Base-by-base conservation (phyloP, 441 rosid species). In the Adansonia rubrostipa region DNA sequence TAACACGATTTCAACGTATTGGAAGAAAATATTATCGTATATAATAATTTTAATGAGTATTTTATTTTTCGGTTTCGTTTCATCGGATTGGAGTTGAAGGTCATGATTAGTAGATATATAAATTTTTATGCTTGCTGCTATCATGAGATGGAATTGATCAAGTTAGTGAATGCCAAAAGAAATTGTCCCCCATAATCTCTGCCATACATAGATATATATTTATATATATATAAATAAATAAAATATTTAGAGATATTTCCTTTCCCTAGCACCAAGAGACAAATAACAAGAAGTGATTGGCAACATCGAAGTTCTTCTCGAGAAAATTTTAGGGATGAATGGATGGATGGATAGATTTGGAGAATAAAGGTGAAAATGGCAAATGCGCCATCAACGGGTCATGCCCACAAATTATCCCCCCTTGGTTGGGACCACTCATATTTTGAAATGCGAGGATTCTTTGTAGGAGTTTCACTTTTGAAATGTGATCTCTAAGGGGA, bases 381-480 rank as follows among this genome's bases (percentile, higher is more conserved):
- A 61, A 74, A 62, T 62, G 77, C 60, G 69, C 60, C 77, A 74
- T 40, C 70, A 60, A 72, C 75, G 64, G 75, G 61, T 71, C 48
- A 53, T 19, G 2, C 65, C 22, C 60, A 51, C 74, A 70, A 70
- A 70, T 54, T 54, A 10, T 3, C 20, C 40, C 17, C 14, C 0
- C 0, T 24, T 24, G 28, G 28, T 56, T 5, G 17, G 69, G 80
- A 69, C 74, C 75, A 66, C 14, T 40, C 56, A 40, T 58, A 70
- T 10, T 24, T 36, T 61, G 58, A 53, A 3, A 10, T 74, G 40
- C 10, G 42, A 20, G 28, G 28, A 24, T 24, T 24, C 28, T 24
- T 24, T 24, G 28, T 24, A 24, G 28, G 28, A 24, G 28, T 24
- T 24, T 24, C 28, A 24, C 28, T 24, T 24, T 24, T 1, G 28